Base-by-base conservation (phyloP, 495 filamentous ascomycete genomes). In the Annulohypoxylon moriforme region DNA sequence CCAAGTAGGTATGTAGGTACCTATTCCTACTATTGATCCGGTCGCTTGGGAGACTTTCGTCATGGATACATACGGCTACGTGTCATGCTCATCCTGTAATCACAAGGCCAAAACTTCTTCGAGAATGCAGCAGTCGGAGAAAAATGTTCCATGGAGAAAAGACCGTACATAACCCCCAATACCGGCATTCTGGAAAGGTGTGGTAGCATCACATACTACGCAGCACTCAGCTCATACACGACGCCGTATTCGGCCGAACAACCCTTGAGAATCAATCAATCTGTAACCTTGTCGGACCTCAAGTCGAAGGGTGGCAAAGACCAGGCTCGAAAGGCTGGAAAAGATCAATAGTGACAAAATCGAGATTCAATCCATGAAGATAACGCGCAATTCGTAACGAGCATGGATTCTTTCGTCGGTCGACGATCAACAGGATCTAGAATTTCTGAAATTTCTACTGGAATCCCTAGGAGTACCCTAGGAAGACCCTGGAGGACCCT, bases 321-420 rank as follows among this genome's bases (percentile, higher is more conserved):
- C 13, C 24, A 10, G 29, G 46, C n/a, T n/a, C n/a, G n/a, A n/a
- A n/a, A n/a, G n/a, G n/a, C 20, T 36, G 16, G 40, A 20, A 4
- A 50, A 64, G 52, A 60, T 44, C 52, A 59, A 42, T 24, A 22
- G 16, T 25, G 42, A 33, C 14, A 33, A 57, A 27, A 49, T 56
- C 61, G 60, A 66, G 68, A 66, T 66, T 29, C 27, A 59, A 61
- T 66, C 67, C 67, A 64, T 69, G 67, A 40, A 34, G 13, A 64
- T 63, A 63, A 25, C 18, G 40, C 4, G 29, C 24, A 31, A 64
- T 8, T 8, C 18, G 3, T 56, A 46, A 64, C 11, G 36, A 4
- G 13, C 59, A 63, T 57, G 52, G 67, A 38, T 33, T 40, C 49
- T 63, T 18, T 24, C 33, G 13, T 40, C 33, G 10, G 38, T 42